Evolutionary conservation across 306 rosid genomes (phyloP), one percentile per base, ranked within the genome.

Genomic region (Glycine latifolia): DNA sequence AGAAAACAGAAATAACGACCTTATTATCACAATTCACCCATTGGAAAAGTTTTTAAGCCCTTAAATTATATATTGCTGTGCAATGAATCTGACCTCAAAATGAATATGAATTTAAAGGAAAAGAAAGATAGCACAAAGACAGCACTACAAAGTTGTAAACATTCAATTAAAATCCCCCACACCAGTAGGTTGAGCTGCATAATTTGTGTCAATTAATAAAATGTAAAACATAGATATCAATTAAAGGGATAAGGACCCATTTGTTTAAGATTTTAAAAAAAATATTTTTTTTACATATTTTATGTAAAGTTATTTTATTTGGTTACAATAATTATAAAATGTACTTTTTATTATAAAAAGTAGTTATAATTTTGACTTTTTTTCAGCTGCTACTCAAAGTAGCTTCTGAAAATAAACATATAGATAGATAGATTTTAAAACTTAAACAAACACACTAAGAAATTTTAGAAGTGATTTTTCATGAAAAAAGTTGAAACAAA

Each of bases 1-100:
- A 44, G 12, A 77, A 73, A 67, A 15, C 52, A 20, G 52, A 33
- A 17, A 67, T 73, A 12, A 62, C 2, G 10, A 78, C 74, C 74
- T 82, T 62, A 59, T 68, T 43, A 56, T 79, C 86, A 85, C 37
- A 67, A 73, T 75, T 49, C 37, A 56, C 62, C 44, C 62, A 41
- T 73, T 48, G 15, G 80, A 76, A 33, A 77, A 20, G 44, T 83
- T 85, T 75, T 69, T 12, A 74, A 35, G 54, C 59, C 72, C 66
- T 50, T 73, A 44, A 48, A 77, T 50, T 53, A 70, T 60, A 74
- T 39, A 49, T 76, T 47, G 4, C 41, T 37, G 71, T 16, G 15
- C 31, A 82, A 70, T 50, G 66, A 68, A 76, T 59, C 66, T 59
- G 5, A 47, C 46, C 53, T 56, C 46, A 67, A 75, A 77, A 52